Conservation (phyloP, 1,284 basidiomycete genomes). For the Irpex lacteus region DNA sequence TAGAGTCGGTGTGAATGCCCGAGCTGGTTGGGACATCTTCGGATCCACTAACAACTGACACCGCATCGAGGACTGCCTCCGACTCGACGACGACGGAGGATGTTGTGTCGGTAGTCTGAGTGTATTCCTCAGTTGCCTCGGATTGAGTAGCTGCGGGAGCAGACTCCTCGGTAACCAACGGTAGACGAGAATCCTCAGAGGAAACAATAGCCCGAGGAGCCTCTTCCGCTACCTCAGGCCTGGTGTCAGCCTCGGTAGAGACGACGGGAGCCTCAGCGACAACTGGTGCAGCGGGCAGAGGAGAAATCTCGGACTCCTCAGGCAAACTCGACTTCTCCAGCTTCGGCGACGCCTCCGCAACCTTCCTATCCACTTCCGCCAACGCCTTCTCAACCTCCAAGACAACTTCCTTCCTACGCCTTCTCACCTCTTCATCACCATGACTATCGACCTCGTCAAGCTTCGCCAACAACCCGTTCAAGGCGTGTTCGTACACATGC, state of each 20-base stretch:
- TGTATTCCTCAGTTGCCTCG: neutral
- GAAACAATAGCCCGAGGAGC: too few relatives aligned
- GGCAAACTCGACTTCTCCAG: neutral
- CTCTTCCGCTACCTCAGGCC: neutral
- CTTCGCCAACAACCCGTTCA: constrained; percentile 58
- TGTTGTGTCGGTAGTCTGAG: neutral
- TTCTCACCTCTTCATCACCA: constrained; percentile 56
- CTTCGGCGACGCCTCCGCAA: constrained; percentile 32
- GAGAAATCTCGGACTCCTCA: neutral
- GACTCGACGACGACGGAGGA: neutral
- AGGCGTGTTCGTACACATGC: constrained; percentile 47
- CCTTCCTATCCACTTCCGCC: constrained; percentile 38
- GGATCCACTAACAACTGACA: neutral
- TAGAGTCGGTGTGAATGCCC: neutral
- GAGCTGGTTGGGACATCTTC: neutral
- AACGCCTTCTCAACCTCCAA: constrained; percentile 60
- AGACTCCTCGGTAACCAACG: neutral
- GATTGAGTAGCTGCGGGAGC: too few relatives aligned
- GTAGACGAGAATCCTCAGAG: neutral
- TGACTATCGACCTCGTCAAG: constrained; percentile 68
- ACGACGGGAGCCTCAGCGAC: neutral
- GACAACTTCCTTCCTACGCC: constrained; percentile 57
- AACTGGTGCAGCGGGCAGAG: neutral
- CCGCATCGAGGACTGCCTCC: neutral
- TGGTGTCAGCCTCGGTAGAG: neutral